Conservation (phyloP, 345 rosid genomes). For the Excoecaria cochinchinensis region DNA sequence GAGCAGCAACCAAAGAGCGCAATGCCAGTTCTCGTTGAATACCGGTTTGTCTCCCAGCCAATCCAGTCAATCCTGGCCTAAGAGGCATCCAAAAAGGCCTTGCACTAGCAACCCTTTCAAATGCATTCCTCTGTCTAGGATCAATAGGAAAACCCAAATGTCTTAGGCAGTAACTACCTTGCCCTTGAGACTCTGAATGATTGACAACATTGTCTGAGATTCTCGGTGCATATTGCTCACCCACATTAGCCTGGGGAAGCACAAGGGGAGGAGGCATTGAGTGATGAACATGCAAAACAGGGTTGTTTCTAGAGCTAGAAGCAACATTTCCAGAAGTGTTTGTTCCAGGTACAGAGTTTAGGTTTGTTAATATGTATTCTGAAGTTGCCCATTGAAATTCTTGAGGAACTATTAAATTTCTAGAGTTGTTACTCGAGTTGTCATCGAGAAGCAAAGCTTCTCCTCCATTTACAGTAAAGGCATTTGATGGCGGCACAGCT, state of each 20-base stretch:
- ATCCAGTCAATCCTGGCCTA: background rate
- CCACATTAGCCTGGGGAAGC: background rate
- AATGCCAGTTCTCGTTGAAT: background rate
- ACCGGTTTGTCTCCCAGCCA: conserved; percentile 6
- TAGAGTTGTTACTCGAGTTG: background rate
- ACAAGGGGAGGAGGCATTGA: background rate
- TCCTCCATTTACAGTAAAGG: background rate
- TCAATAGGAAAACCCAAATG: background rate
- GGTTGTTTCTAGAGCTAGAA: background rate
- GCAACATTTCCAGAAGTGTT: conserved; percentile 8
- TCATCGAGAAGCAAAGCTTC: background rate
- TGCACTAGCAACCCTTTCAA: conserved; percentile 2
- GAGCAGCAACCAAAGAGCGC: background rate
- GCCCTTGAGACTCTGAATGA: background rate
- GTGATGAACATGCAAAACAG: background rate
- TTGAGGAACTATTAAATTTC: background rate
- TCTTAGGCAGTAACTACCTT: background rate
- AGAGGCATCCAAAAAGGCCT: conserved; percentile 10
- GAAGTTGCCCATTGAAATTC: background rate
- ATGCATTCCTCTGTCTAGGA: conserved; percentile 4
- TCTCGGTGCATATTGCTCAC: conserved; percentile 6
- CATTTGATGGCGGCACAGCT: background rate
- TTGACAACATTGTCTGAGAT: background rate
- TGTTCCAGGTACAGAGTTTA: conserved; percentile 6
- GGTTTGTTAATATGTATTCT: conserved; percentile 4